Evolutionary conservation across 169 alveolate species (phyloP).

Genomic region (Cryptosporidium sp.): DNA sequence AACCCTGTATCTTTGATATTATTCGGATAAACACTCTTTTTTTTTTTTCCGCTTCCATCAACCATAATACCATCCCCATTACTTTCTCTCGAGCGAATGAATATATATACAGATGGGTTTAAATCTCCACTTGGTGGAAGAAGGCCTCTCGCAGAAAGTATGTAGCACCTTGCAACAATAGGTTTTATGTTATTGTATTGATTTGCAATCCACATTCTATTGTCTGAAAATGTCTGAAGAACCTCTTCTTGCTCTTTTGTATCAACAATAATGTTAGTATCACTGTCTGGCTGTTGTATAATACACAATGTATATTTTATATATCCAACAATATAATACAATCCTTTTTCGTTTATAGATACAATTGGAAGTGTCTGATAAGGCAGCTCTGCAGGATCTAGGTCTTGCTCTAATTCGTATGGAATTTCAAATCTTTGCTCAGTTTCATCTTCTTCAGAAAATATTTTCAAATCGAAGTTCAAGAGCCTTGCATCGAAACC

Average conservation of each 20-base stretch:
- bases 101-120: constrained; percentile 84
- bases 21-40: constrained; percentile 78
- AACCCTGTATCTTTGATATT: constrained; percentile 85
- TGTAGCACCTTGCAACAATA: constrained; percentile 87
- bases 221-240: constrained; percentile 54
- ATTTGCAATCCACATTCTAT: constrained; percentile 75
- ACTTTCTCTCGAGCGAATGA: constrained; percentile 83
- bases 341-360: constrained; percentile 87
- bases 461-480: constrained; percentile 59
- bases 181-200: constrained; percentile 63
- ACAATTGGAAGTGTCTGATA: constrained; percentile 88
- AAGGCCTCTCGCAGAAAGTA: constrained; percentile 89
- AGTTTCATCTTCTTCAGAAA: constrained; percentile 70
- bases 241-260: constrained; percentile 53
- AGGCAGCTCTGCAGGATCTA: constrained; percentile 86
- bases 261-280: constrained; percentile 14
- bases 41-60: constrained; percentile 79
- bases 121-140: constrained; percentile 87
- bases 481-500: constrained; percentile 73
- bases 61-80: constrained; percentile 81
- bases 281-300: constrained; percentile 72
- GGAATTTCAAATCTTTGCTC: constrained; percentile 87
- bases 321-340: constrained; percentile 90
- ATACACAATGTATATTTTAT: constrained; percentile 86
- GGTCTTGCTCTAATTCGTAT: constrained; percentile 88